Percentiles rank a stretch among this genome's conserved stretches.
Conservation (phyloP, 371 early-diverging fungal genomes). For the Modicella reniformis region DNA sequence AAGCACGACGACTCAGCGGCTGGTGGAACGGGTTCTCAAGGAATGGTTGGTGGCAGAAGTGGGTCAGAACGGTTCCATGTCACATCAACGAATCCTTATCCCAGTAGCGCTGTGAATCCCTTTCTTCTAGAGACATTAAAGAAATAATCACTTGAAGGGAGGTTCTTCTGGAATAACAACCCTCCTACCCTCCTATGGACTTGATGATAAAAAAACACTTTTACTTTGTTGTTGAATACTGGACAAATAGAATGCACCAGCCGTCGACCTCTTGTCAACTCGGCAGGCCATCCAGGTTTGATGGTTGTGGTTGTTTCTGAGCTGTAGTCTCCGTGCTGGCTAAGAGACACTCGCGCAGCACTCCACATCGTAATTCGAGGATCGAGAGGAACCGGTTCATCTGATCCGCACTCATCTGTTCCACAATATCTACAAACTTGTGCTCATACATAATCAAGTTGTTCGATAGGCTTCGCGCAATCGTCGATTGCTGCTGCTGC, state of each 20-base stretch:
- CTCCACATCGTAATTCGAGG: constrained; percentile 58
- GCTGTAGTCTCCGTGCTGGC: constrained; percentile 41
- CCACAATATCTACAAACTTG: constrained; percentile 57
- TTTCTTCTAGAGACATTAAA: too few species aligned
- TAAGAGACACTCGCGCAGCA: constrained; percentile 40
- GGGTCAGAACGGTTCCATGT: background rate
- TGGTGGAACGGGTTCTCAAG: constrained; percentile 61
- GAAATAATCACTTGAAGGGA: too few species aligned
- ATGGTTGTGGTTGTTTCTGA: constrained; percentile 7
- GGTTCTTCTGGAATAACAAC: too few species aligned
- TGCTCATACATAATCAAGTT: constrained; percentile 53
- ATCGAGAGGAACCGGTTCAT: constrained; percentile 63
- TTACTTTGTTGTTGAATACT: too few species aligned
- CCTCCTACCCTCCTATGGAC: too few species aligned
- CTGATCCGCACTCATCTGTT: constrained; percentile 62
- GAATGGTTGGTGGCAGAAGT: constrained; percentile 56
- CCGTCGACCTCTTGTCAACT: too few species aligned
- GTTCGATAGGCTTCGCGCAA: constrained; percentile 29
- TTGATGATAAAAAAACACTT: too few species aligned
- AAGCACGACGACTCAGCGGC: constrained; percentile 33
- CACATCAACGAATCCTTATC: constrained; percentile 18
- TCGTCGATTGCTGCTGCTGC: constrained; percentile 14
- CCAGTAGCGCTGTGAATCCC: constrained; percentile 20
- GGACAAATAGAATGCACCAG: too few species aligned
- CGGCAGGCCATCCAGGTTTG: constrained; percentile 31